Evolutionary conservation across 768 basidiomycete genomes (phyloP), one percentile per base, ranked within the genome.

Genomic region (Mrakia blollopis): DNA sequence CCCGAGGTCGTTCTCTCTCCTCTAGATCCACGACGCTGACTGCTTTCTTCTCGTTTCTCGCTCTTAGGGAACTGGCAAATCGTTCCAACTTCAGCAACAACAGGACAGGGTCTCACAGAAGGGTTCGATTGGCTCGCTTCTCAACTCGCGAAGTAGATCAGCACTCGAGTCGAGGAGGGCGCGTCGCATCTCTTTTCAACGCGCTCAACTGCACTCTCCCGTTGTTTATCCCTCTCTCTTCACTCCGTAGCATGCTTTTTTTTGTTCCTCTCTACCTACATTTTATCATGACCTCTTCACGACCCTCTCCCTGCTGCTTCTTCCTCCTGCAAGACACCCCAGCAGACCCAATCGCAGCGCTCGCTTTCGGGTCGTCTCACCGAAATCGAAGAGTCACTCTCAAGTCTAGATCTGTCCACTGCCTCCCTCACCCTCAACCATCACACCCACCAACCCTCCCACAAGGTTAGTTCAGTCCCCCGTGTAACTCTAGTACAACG

Each of bases 31-130:
- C 35, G 47, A 23, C 13, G 25, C 47, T 72, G 52, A 72, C 28
- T n/a, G n/a, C 35, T 39, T 18, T 25, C 30, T 71, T 16, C 30
- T 50, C 18, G 4, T 35, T 37, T 10, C 47, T 14, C n/a, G 4
- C 39, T 14, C 65, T 3, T 54, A 75, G 71, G 76, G 11, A 67
- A 78, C 16, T 78, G 77, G 77, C 73, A 74, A 44, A 78, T 78
- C 30, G 23, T 74, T 4, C 69, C 76, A 32, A 73, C 76, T 8
- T 65, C 61, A 14, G 73, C 70, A 60, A 47, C 52, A 6, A 47
- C 35, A 5, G 32, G 44, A 16, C 35, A 61, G 39, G 73, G 62
- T 7, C 50, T 75, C 21, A 75, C 74, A 5, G 74, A 75, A 30
- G 74, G 41, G 32, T 67, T 74, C 73, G 73, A 74, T 28, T 74